Conservation (phyloP, 768 basidiomycete species). For the Boletus huronensis region DNA sequence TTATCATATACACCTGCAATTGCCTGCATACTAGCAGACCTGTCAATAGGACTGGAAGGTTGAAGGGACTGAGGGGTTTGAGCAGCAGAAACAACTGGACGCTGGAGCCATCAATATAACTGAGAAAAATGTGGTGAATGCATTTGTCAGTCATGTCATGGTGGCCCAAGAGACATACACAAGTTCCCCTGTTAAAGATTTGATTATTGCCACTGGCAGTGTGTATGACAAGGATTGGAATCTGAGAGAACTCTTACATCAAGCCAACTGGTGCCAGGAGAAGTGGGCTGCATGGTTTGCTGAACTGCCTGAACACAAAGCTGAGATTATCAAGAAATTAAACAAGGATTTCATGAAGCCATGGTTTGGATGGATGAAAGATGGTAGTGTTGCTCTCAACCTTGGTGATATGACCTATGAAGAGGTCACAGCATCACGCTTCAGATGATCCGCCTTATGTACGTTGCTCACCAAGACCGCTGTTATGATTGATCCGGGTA, state of each 20-base stretch:
- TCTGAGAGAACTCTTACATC: slow-evolving; percentile 91
- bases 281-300: slow-evolving; percentile 87
- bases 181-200: slow-evolving; percentile 88
- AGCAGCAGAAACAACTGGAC: no score
- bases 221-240: slow-evolving; percentile 86
- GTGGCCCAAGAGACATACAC: slow-evolving; percentile 99
- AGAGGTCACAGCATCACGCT: slow-evolving; percentile 88
- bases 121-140: no score
- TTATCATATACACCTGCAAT: no score
- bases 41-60: no score
- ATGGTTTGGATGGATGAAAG: slow-evolving; percentile 98
- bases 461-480: slow-evolving; percentile 82
- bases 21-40: no score
- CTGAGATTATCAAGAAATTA: slow-evolving; percentile 86
- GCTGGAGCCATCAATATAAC: no score
- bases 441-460: slow-evolving; percentile 93
- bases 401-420: slow-evolving; percentile 98
- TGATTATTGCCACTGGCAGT: slow-evolving; percentile 93
- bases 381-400: slow-evolving; percentile 77
- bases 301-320: slow-evolving; percentile 80
- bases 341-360: slow-evolving; percentile 96
- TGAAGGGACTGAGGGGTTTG: no score
- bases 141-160: slow-evolving; percentile 98
- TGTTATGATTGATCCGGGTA: no score
- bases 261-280: slow-evolving; percentile 96